These are phyloP conservation scores for Globisporangium okanoganense DNA, from an alignment of 352 stramenopile species.

Conservation along the genomic window DNA sequence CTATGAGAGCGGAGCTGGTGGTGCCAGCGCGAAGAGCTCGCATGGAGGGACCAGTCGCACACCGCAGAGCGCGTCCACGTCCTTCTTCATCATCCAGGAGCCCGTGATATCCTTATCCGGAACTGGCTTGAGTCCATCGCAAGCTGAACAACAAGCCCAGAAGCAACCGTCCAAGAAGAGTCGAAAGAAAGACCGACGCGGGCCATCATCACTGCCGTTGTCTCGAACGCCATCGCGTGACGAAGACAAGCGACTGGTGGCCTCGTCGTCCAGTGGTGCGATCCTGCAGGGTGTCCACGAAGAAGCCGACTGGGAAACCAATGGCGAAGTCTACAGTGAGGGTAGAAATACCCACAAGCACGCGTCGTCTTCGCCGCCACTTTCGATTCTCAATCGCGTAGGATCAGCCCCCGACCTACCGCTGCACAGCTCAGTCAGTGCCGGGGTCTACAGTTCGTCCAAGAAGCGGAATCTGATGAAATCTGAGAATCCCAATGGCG, in stretches of 20 bases:
- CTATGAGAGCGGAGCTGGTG: no score
- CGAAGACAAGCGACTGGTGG: background rate
- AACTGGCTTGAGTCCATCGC: background rate
- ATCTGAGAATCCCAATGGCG: conserved; percentile 16
- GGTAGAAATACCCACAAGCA: background rate
- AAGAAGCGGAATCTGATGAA: conserved; percentile 51
- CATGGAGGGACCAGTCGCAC: background rate
- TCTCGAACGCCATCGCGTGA: background rate
- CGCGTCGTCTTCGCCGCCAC: background rate
- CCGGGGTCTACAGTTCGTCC: conserved; percentile 57
- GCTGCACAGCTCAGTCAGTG: conserved; percentile 44
- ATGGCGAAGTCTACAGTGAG: conserved; percentile 4
- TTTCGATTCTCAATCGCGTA: conserved; percentile 53
- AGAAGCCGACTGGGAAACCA: conserved; percentile 6
- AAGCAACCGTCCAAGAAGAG: conserved; percentile 1
- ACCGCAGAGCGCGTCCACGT: conserved; percentile 18
- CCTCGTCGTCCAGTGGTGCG: background rate
- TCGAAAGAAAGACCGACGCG: conserved; percentile 3
- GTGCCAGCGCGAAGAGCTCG: background rate
- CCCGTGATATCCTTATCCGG: conserved; percentile 31
- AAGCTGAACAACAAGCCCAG: background rate
- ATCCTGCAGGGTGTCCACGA: conserved; percentile 9
- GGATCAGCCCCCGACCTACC: conserved; percentile 62
- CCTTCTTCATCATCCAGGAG: conserved; percentile 74
- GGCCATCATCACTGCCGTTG: background rate